phyloP scores from a whole-genome alignment of 2,329 filamentous ascomycete species.

The Penicillium verrucosum region DNA sequence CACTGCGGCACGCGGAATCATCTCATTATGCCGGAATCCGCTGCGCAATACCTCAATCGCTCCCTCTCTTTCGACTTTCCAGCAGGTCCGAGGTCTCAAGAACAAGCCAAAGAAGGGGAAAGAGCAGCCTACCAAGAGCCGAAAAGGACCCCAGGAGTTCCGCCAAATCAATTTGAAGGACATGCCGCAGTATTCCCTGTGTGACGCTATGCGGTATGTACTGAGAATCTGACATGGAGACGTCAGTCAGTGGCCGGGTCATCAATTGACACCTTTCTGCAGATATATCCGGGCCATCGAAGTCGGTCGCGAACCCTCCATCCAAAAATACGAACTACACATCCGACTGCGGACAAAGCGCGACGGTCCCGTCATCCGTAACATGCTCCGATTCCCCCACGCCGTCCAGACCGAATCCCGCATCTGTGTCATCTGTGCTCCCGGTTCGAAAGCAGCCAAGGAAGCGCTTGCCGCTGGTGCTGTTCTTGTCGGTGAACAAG shows the following conservation, averaged over 20 bases:
- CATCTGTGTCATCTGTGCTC: slow-evolving; percentile 88
- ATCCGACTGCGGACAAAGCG: slow-evolving; percentile 79
- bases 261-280: slow-evolving; percentile 15
- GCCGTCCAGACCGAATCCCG: slow-evolving; percentile 83
- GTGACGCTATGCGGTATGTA: slow-evolving; percentile 79
- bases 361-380: slow-evolving; percentile 82
- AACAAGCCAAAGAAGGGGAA: slow-evolving; percentile 44
- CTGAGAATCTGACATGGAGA: not conserved
- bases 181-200: slow-evolving; percentile 72
- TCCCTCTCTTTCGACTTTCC: slow-evolving; percentile 29
- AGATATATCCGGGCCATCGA: slow-evolving; percentile 91
- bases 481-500: slow-evolving; percentile 77
- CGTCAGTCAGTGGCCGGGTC: not conserved
- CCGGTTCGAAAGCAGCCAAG: slow-evolving; percentile 68
- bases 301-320: slow-evolving; percentile 72
- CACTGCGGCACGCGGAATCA: slow-evolving; percentile 32
- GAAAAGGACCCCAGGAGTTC: slow-evolving; percentile 66
- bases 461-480: slow-evolving; percentile 78
- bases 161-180: slow-evolving; percentile 61
- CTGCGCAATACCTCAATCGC: slow-evolving; percentile 32
- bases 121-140: slow-evolving; percentile 58
- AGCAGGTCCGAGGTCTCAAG: slow-evolving; percentile 39
- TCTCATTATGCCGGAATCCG: slow-evolving; percentile 33
- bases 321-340: slow-evolving; percentile 83
- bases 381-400: slow-evolving; percentile 82